Base-by-base conservation (phyloP, 2,329 filamentous ascomycete species). In the Clonostachys solani region DNA sequence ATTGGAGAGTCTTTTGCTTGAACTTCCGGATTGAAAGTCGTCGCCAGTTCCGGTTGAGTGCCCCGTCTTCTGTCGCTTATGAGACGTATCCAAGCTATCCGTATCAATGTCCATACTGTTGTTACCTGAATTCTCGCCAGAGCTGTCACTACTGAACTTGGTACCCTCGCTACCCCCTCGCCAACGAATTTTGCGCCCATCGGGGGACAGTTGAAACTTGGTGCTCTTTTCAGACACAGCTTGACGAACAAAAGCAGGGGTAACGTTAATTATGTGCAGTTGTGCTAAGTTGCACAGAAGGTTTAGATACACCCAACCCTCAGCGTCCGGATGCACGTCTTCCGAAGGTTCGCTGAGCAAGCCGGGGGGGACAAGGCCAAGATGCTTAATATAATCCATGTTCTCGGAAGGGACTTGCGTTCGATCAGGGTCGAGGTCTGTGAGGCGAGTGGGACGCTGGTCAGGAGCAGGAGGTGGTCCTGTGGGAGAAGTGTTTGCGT, bases 291-390 rank as follows among this genome's bases (percentile, higher is more conserved):
- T 91, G 60, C 85, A 84, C 2, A 95, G 73, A 1, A 95, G 68
- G 55, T 94, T 94, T 7, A 94, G 68, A 56, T 92, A 92, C 1
- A 92, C 82, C 89, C 89, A 94, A 5, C 87, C 87, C 23, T 90
- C 83, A 0, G 74, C 73, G 47, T 86, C 83, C 1, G 83, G 75
- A 13, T 77, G 74, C 12, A 82, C 78, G 45, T 82, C 74, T 3
- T 65, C 44, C 2, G 69, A 57, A 8, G 51, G 23, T 3, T 33
- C 19, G 16, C 67, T 69, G 10, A 72, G 54, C 3, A 80, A 61
- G 43, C 85, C 74, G 0, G 82, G 81, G 0, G 83, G 81, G 0
- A 80, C 68, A 10, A 89, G 73, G 12, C 86, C 86, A 12, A 92
- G 69, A 62, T 90, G 87, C 7, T 84, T 81, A 53, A 91, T 87